Conservation (phyloP, 2,329 filamentous ascomycete species). For the Scopulariopsis brevicaulis region DNA sequence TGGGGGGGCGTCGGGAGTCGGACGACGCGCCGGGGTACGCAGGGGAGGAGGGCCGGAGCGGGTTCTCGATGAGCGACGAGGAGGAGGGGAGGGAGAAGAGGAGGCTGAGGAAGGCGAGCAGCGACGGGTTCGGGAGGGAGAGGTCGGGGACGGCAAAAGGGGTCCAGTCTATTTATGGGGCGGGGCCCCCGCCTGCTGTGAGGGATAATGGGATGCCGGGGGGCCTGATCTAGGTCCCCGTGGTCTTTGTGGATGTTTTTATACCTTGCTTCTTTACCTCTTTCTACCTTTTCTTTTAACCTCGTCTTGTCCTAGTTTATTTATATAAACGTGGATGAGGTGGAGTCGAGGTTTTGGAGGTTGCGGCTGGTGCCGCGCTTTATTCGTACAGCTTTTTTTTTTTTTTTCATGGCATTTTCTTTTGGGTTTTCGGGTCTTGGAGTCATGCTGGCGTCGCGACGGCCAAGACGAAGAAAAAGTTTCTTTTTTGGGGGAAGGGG, state of each 20-base stretch:
- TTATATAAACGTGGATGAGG: no score
- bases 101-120: slow-evolving; percentile 28
- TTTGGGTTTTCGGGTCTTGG: not conserved
- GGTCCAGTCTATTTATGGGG: slow-evolving; percentile 5
- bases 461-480: not conserved
- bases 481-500: no score
- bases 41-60: slow-evolving; percentile 13
- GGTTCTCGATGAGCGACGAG: slow-evolving; percentile 23
- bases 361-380: no score
- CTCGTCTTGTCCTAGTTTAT: no score
- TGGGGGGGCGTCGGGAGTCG: slow-evolving; percentile 22
- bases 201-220: slow-evolving; percentile 21
- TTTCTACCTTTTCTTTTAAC: no score
- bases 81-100: slow-evolving; percentile 25
- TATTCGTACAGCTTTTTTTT: not conserved
- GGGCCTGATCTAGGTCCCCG: slow-evolving; percentile 37
- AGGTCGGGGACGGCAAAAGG: slow-evolving; percentile 9
- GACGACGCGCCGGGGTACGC: slow-evolving; percentile 9
- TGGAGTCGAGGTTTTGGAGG: no score
- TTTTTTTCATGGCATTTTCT: not conserved
- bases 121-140: slow-evolving; percentile 22
- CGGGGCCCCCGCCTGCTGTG: not conserved
- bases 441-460: not conserved
- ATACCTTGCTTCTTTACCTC: no score
- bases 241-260: slow-evolving; percentile 2